Evolutionary conservation across 805 yeast species (phyloP).

Genomic region (Candida pseudoglaebosa): DNA sequence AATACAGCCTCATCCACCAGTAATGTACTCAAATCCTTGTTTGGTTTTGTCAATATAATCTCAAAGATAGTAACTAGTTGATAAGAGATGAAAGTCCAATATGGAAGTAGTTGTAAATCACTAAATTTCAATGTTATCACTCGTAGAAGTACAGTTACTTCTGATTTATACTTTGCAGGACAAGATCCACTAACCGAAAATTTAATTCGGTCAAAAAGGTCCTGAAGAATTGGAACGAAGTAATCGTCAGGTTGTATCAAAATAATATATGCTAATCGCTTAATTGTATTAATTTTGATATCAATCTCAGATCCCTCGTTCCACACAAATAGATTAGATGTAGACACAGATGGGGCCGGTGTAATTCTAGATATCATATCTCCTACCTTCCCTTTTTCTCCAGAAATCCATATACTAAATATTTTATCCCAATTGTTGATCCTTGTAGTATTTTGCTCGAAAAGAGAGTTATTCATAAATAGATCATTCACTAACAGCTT

Average conservation of each 20-base stretch:
- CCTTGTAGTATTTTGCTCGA: conserved; percentile 30
- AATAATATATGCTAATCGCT: conserved; percentile 61
- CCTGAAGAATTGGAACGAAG: conserved; percentile 49
- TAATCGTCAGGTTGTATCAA: conserved; percentile 59
- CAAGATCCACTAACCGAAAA: conserved; percentile 27
- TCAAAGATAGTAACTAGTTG: conserved; percentile 53
- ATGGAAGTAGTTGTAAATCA: conserved; percentile 57
- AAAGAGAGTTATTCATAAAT: conserved; percentile 58
- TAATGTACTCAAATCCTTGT: conserved; percentile 24
- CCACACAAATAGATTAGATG: conserved; percentile 67
- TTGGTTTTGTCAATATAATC: conserved; percentile 22
- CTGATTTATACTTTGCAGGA: conserved; percentile 33
- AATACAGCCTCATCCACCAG: conserved; percentile 35
- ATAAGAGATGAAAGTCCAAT: conserved; percentile 68
- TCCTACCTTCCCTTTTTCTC: conserved; percentile 55
- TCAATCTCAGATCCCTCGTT: conserved; percentile 61
- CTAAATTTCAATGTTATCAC: conserved; percentile 61
- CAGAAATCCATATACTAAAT: conserved; percentile 58
- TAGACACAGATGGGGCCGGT: conserved; percentile 42
- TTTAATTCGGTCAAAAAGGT: conserved; percentile 34
- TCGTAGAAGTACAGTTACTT: conserved; percentile 57
- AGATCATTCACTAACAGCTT: conserved; percentile 59
- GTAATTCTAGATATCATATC: conserved; percentile 33
- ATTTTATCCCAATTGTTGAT: conserved; percentile 50
- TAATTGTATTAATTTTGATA: conserved; percentile 48